These are phyloP conservation scores for Domatiomyces globalis DNA, from an alignment of 2,329 filamentous ascomycete species.

Conservation along the genomic window DNA sequence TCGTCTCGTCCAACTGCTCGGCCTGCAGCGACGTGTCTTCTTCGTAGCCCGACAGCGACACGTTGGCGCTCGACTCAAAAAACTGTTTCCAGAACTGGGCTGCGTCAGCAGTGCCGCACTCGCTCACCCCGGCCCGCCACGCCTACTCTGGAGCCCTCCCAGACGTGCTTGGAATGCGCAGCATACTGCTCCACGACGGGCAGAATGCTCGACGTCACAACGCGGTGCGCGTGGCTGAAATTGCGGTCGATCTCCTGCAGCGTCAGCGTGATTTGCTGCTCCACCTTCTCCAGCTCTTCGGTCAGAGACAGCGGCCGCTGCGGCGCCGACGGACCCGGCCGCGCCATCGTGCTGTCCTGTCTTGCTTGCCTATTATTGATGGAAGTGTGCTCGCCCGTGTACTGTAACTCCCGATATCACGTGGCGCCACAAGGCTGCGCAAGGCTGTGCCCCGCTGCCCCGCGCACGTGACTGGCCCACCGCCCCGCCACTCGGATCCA, in stretches of 20 bases:
- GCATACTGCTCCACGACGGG: constrained; percentile 92
- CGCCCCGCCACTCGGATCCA: too few species aligned
- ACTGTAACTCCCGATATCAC: too few species aligned
- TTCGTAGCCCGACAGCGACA: constrained; percentile 89
- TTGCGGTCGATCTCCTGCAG: constrained; percentile 94
- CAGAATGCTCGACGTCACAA: constrained; percentile 84
- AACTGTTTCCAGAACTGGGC: constrained; percentile 97
- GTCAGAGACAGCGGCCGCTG: constrained; percentile 58
- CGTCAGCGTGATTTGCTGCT: constrained; percentile 92
- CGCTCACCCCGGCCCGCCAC: not conserved
- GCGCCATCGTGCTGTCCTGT: constrained; percentile 9
- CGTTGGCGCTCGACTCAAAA: constrained; percentile 95
- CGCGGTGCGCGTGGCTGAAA: constrained; percentile 90
- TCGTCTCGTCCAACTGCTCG: constrained; percentile 27
- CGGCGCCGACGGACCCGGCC: constrained; percentile 7
- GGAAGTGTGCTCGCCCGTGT: too few species aligned
- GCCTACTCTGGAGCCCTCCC: constrained; percentile 83
- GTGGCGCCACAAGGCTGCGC: not conserved
- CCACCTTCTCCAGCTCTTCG: constrained; percentile 87
- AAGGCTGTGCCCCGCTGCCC: not conserved
- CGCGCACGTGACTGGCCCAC: not conserved
- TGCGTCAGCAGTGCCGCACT: not conserved
- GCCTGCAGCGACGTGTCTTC: constrained; percentile 43
- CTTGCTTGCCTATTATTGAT: too few species aligned
- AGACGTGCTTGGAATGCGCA: constrained; percentile 82